Base-by-base conservation (phyloP, 148 eudicot genomes). In the Heliosperma pusillum region DNA sequence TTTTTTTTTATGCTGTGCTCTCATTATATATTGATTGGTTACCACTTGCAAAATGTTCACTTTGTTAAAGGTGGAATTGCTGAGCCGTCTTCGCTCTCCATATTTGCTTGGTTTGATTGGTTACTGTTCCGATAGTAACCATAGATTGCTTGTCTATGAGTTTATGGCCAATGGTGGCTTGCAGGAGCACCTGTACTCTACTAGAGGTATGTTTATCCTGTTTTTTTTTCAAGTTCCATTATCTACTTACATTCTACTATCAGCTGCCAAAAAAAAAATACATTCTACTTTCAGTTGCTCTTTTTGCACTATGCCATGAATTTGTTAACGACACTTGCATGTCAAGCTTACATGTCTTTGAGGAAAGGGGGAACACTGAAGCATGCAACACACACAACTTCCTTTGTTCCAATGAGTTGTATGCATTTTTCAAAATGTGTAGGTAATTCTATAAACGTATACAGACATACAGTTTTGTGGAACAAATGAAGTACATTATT, bases 131-230 rank as follows among this genome's bases (percentile, higher is more conserved):
- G 97, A 92, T 59, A 83, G 83, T 80, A 92, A 80, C 70, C 92
- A 86, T 74, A 94, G 86, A 42, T 77, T 94, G 86, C 79, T 94
- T 72, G 97, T 94, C 10, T 94, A 94, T 67, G 98, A 94, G 81
- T 94, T 90, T 82, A 94, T 94, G 96, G 87, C 89, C 50, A 94
- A 94, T 83, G 98, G 98, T 59, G 97, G 96, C 77, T 84, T 94
- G 78, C 98, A 91, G 78, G 92, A 91, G 73, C 97, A 94, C 75
- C 82, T 94, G 80, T 90, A 92, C 80, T 91, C 89, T 66, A 80
- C 84, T 40, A 76, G 80, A 72, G 93, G 98, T 94, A 80, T 76
- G 87, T 79, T 36, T 36, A 10, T 56, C 40, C 61, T 44, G 19
- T 27, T 17, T 19, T 4, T 19, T 36, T 22, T 44, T 42, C n/a